Evolutionary conservation across 768 basidiomycete genomes (phyloP).

Genomic region (Leccinum obscurum): DNA sequence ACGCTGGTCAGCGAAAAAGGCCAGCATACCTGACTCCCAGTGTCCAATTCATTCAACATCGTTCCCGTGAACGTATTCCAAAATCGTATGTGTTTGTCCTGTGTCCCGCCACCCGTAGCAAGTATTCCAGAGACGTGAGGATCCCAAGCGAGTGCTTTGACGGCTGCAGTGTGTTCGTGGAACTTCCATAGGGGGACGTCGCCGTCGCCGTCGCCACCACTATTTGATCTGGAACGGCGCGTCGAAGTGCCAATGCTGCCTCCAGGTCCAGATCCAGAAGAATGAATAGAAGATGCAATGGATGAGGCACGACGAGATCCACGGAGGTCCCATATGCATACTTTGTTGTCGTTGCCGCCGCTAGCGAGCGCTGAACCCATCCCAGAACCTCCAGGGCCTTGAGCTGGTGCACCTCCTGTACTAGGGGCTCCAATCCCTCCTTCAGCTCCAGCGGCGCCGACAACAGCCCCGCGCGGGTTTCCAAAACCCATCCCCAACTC

Average conservation of each 20-base stretch:
- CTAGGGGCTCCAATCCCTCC: conserved; percentile 22
- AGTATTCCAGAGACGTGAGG: conserved; percentile 89
- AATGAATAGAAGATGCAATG: conserved; percentile 25
- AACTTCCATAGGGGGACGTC: conserved; percentile 89
- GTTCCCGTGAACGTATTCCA: conserved; percentile 92
- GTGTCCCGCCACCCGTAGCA: conserved; percentile 97
- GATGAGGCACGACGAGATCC: conserved; percentile 48
- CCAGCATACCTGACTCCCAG: conserved; percentile 81
- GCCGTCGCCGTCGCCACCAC: conserved; percentile 33
- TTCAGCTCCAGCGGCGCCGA: conserved; percentile 28
- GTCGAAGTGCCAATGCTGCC: conserved; percentile 25
- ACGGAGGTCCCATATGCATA: conserved; percentile 93
- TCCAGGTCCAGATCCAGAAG: conserved; percentile 32
- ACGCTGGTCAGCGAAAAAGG: background rate
- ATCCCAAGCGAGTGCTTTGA: conserved; percentile 98
- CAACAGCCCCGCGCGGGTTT: conserved; percentile 19
- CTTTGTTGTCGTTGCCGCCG: conserved; percentile 98
- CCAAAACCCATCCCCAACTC: conserved; percentile 30
- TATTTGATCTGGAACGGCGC: conserved; percentile 27
- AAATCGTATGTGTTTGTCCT: conserved; percentile 96
- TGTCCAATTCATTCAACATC: conserved; percentile 86
- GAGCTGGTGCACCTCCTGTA: conserved; percentile 25
- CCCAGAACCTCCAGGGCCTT: conserved; percentile 31
- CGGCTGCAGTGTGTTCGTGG: conserved; percentile 94
- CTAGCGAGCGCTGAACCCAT: conserved; percentile 71